Evolutionary conservation across 2,329 filamentous ascomycete genomes (phyloP).

Genomic region (Cladosporium sp.): DNA sequence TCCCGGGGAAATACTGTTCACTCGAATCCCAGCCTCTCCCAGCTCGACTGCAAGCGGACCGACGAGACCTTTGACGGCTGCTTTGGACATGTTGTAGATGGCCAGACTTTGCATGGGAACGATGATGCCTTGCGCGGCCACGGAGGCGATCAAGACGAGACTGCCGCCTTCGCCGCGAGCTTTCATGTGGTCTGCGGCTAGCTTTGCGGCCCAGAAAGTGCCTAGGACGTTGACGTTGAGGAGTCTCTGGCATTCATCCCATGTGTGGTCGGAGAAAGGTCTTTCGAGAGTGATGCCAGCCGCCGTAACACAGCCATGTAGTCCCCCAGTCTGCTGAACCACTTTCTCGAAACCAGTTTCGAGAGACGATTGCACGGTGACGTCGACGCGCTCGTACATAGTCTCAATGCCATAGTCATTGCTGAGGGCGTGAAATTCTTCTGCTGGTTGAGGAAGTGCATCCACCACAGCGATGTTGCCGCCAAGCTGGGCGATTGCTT

Average conservation of each 20-base stretch:
- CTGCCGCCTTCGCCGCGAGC: slow-evolving; percentile 32
- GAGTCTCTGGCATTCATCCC: slow-evolving; percentile 29
- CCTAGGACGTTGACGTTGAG: slow-evolving; percentile 37
- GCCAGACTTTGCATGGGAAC: slow-evolving; percentile 30
- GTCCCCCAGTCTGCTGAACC: slow-evolving; percentile 19
- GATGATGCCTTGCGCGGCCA: slow-evolving; percentile 31
- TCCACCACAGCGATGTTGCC: slow-evolving; percentile 56
- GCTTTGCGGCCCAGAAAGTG: slow-evolving; percentile 33
- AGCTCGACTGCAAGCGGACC: slow-evolving; percentile 23
- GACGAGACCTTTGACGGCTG: slow-evolving; percentile 24
- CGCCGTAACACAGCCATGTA: slow-evolving; percentile 28
- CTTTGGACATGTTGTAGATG: slow-evolving; percentile 32
- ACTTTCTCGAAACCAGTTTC: slow-evolving; percentile 23
- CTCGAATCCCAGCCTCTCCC: slow-evolving; percentile 20
- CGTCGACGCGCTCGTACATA: slow-evolving; percentile 34
- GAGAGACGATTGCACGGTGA: slow-evolving; percentile 28
- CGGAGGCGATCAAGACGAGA: slow-evolving; percentile 34
- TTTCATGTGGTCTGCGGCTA: slow-evolving; percentile 33
- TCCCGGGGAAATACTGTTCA: slow-evolving; percentile 23
- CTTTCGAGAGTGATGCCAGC: slow-evolving; percentile 30
- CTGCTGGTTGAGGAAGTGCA: slow-evolving; percentile 44
- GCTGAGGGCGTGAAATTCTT: slow-evolving; percentile 24
- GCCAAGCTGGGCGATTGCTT: slow-evolving; percentile 26
- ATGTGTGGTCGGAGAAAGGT: slow-evolving; percentile 26
- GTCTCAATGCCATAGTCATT: slow-evolving; percentile 61